Base-by-base conservation (phyloP, 192 early-diverging fungal genomes). In the Physocladia obscura region DNA sequence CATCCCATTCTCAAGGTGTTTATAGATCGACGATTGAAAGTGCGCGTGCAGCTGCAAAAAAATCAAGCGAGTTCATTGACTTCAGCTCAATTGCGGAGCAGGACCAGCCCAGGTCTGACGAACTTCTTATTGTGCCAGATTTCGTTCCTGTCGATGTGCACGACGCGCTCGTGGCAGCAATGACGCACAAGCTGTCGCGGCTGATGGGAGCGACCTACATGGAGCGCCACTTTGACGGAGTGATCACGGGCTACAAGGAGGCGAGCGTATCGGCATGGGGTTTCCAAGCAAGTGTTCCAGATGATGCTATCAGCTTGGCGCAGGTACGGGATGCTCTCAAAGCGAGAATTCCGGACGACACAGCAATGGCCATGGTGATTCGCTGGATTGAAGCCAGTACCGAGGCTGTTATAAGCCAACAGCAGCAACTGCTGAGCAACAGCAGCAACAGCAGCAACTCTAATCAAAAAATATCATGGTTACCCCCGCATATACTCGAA, bases 401-500 rank as follows among this genome's bases (percentile, higher is more conserved):
- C 0, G 34, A 52, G 15, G 19, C 24, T 19, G 17, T 65, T 4
- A 17, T 65, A 13, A 26, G 26, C 5, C 17, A 55, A 55, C 19
- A 15, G 11, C 26, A 15, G 11, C 11, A 44, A n/a, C 11, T 13
- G n/a, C n/a, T n/a, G 8, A 44, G 40, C n/a, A 8, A 8, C 8
- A 13, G 11, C 40, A 13, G 11, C 40, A 88, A 36, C 91, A 91
- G 60, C 76, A 85, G 47, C 88, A 90, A 73, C 89, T 86, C 62
- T 85, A 58, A 4, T 4, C 48, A 13, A 13, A 34, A 47, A 8
- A 40, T 62, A 22, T 30, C 50, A 32, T 94, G 91, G 91, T 70
- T 91, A 15, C 80, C 88, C 11, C 88, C 89, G 11, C 93, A 94
- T 70, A 87, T 94, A 35, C 76, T 94, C 64, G 93, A 94, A 52